A percentile compares a stretch with the other conserved stretches of the same genome.
phyloP scores from a whole-genome alignment of 2,329 filamentous ascomycete genomes.

The Talaromyces sp. region DNA sequence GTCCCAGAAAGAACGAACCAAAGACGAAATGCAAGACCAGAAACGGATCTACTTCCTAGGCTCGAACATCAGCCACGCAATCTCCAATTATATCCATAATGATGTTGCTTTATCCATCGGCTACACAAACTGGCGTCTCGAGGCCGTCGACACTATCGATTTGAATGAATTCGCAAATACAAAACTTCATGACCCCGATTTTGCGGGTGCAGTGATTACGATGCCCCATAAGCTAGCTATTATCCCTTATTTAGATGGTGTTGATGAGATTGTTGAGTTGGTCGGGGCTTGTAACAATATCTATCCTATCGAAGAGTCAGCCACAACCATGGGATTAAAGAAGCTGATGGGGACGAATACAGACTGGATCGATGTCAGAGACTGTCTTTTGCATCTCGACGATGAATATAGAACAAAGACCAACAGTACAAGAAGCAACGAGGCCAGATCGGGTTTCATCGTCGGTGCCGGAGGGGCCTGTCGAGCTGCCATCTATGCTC shows the following conservation, averaged over 20 bases:
- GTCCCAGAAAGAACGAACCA: too few species aligned
- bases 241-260: not conserved
- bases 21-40: not conserved
- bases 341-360: conserved; percentile 1
- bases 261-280: conserved; percentile 1
- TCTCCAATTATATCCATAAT: conserved; percentile 1
- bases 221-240: not conserved
- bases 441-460: not conserved
- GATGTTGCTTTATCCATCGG: not conserved
- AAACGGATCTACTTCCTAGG: conserved; percentile 1
- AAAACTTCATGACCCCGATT: not conserved
- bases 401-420: not conserved
- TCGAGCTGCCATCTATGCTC: not conserved
- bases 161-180: not conserved
- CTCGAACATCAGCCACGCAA: conserved; percentile 4
- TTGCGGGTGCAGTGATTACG: not conserved
- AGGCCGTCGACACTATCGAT: not conserved
- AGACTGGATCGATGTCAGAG: not conserved
- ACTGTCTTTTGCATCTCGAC: not conserved
- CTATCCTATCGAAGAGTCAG: not conserved
- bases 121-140: conserved; percentile 2
- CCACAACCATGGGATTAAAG: too few species aligned
- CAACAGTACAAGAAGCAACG: too few species aligned
- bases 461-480: not conserved
- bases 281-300: conserved; percentile 4